Evolutionary conservation across 2,329 filamentous ascomycete genomes (phyloP).

Genomic region (Alternaria triticina): DNA sequence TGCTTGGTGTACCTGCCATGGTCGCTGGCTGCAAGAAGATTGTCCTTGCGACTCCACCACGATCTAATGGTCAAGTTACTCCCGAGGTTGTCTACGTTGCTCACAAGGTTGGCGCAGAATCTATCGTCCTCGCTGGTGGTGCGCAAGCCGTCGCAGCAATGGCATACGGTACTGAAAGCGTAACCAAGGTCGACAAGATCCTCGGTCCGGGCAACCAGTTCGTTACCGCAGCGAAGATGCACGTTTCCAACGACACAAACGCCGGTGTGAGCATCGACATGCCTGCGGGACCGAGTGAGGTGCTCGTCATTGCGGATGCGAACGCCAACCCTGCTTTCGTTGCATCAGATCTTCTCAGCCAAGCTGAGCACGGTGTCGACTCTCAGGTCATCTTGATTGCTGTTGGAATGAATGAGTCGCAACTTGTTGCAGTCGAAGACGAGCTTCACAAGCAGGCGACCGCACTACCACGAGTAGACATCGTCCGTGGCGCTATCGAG

Average conservation of each 20-base stretch:
- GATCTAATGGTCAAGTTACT: slow-evolving; percentile 86
- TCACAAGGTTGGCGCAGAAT: slow-evolving; percentile 94
- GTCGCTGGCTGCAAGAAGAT: slow-evolving; percentile 97
- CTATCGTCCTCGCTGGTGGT: slow-evolving; percentile 93
- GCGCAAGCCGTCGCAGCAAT: slow-evolving; percentile 95
- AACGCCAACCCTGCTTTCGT: slow-evolving; percentile 92
- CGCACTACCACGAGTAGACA: slow-evolving; percentile 87
- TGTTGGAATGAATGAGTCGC: slow-evolving; percentile 74
- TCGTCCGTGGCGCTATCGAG: slow-evolving; percentile 85
- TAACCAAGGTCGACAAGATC: slow-evolving; percentile 98
- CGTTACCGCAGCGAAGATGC: slow-evolving; percentile 98
- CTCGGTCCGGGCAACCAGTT: slow-evolving; percentile 98
- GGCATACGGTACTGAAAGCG: slow-evolving; percentile 94
- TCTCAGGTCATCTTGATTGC: slow-evolving; percentile 93
- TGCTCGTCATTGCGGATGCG: slow-evolving; percentile 92
- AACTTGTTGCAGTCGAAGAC: slow-evolving; percentile 84
- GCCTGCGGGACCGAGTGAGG: slow-evolving; percentile 95
- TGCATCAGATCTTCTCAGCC: slow-evolving; percentile 89
- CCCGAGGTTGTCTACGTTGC: slow-evolving; percentile 98
- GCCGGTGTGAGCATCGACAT: slow-evolving; percentile 97
- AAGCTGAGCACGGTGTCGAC: slow-evolving; percentile 96
- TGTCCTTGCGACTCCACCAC: slow-evolving; percentile 88
- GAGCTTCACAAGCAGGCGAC: slow-evolving; percentile 88
- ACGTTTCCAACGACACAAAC: slow-evolving; percentile 95
- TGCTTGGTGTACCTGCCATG: slow-evolving; percentile 97